Conservation (phyloP, 345 rosid species). For the Eucalyptus guilfoylei region DNA sequence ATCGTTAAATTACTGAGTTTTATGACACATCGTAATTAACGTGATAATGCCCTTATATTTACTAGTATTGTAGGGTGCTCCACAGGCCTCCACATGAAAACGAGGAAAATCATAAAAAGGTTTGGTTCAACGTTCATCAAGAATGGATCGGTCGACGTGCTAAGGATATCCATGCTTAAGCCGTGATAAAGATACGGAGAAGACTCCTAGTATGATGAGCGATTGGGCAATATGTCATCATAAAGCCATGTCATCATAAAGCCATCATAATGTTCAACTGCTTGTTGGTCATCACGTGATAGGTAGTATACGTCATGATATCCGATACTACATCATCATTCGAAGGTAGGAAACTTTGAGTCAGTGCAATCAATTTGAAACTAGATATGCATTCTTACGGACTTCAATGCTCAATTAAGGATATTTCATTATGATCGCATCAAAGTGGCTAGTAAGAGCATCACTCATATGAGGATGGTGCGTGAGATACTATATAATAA, state of each 20-base stretch:
- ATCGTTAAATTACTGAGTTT: too few relatives aligned
- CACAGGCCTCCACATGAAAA: too few relatives aligned
- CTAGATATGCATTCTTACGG: neutral
- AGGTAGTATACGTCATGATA: neutral
- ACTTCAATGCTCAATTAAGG: neutral
- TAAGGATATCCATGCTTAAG: neutral
- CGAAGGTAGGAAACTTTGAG: neutral
- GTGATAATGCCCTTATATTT: too few relatives aligned
- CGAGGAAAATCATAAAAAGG: neutral
- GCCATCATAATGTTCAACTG: neutral
- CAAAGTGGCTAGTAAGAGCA: neutral
- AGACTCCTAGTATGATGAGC: neutral
- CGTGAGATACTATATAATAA: neutral
- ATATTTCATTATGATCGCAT: neutral
- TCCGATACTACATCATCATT: neutral
- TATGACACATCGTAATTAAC: too few relatives aligned
- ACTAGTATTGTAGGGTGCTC: too few relatives aligned
- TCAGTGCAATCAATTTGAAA: neutral
- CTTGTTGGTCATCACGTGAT: neutral
- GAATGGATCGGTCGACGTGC: neutral
- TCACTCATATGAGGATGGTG: neutral
- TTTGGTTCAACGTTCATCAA: neutral
- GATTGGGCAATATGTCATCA: neutral
- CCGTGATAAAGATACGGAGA: neutral
- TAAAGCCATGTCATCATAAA: too few relatives aligned